Base-by-base conservation (phyloP, 768 basidiomycete species). In the Suillus lakei region DNA sequence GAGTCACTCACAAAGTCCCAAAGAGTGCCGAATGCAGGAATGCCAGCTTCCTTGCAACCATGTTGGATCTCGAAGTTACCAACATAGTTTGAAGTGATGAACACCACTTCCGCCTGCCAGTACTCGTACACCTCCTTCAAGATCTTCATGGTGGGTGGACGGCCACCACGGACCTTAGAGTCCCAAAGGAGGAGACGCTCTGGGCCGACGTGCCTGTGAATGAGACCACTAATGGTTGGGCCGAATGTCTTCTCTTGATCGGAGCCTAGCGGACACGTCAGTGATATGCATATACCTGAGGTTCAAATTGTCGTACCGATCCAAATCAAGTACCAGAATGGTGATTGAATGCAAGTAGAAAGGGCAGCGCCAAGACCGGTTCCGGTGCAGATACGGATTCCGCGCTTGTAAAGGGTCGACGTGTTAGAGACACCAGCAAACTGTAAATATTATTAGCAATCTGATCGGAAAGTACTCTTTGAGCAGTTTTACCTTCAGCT, bases 231-330 rank as follows among this genome's bases (percentile, higher is more conserved):
- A 67, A 93, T 91, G 23, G 91, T 93, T 28, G 90, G 88, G 3
- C 92, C 92, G 70, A 94, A 93, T 2, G 91, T 92, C 78, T 89
- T 91, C 76, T 91, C 91, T 76, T 93, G 91, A 72, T 93, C 91
- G 63, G 90, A 91, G 61, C 90, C 90, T 87, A 69, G 62, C 44
- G 71, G n/a, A 64, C 7, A 64, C 59, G 39, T 59, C 39, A 59
- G 60, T 72, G 9, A 71, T 66, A 44, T 43, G 50, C 67, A 36
- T 63, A 56, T 44, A 30, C 63, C 8, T 21, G n/a, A 46, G 59
- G 53, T 51, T 21, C 23, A 41, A 21, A 51, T 38, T 55, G 30
- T 69, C 81, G 68, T 74, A 85, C 86, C 86, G 69, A 91, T 91
- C 91, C 91, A 92, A 69, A 92, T 92, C 65, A 92, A 83, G 74